Percentiles rank a stretch among this genome's conserved stretches.
These are phyloP conservation scores for Digitaria exilis DNA, from an alignment of 202 grass and related monocot species.

Conservation along the genomic window DNA sequence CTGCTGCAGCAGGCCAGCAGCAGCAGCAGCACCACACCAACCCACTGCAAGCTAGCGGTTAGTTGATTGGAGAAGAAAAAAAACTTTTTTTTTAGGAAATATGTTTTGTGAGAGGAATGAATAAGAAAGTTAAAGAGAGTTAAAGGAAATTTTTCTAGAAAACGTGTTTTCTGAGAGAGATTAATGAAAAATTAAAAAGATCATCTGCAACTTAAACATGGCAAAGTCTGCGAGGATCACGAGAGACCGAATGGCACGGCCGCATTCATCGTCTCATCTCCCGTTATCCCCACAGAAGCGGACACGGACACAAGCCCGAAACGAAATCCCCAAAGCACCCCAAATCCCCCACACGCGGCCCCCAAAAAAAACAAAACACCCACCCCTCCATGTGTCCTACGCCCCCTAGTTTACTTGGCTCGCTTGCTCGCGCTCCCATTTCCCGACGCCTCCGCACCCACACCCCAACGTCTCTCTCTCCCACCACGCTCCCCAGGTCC, in stretches of 20 bases:
- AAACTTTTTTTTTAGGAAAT: too few relatives aligned
- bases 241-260: background rate
- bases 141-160: too few relatives aligned
- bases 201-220: too few relatives aligned
- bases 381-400: background rate
- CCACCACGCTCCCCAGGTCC: background rate
- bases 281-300: background rate
- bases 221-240: too few relatives aligned
- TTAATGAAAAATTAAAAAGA: too few relatives aligned
- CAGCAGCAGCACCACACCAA: background rate
- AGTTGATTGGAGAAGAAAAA: too few relatives aligned
- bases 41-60: background rate
- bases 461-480: constrained; percentile 55
- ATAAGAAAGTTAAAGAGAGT: too few relatives aligned
- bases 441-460: constrained; percentile 25
- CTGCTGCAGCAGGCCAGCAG: background rate
- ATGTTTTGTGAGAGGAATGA: too few relatives aligned
- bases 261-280: background rate
- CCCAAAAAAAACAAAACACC: constrained; percentile 16
- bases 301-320: background rate
- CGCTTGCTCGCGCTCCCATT: constrained; percentile 31
- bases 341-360: constrained; percentile 43
- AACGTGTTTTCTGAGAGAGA: too few relatives aligned
- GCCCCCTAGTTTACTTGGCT: constrained; percentile 19
- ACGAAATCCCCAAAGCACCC: constrained; percentile 23